A percentile compares a stretch with the other conserved stretches of the same genome.
These are phyloP conservation scores for Zoysia pacifica DNA, from an alignment of 176 grass and related monocot species.

Conservation along the genomic window DNA sequence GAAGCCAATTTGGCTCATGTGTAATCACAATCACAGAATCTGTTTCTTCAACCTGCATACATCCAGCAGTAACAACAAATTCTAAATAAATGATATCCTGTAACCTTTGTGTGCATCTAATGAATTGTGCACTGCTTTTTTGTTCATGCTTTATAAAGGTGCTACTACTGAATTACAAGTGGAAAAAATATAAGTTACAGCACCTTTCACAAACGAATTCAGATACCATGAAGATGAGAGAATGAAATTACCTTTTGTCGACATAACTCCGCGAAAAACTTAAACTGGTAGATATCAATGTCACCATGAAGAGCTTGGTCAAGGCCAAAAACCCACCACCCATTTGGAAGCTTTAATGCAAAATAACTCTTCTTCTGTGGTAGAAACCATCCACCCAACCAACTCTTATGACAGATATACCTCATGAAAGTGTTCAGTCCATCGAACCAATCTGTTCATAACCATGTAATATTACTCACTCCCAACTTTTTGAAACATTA, in stretches of 20 bases:
- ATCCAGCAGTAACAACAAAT: slow-evolving; percentile 28
- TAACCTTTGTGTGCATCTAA: slow-evolving; percentile 1
- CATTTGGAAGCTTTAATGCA: slow-evolving; percentile 90
- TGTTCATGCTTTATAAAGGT: slow-evolving; percentile 10
- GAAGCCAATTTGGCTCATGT: slow-evolving; percentile 97
- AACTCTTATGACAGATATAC: slow-evolving; percentile 93
- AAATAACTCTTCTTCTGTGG: slow-evolving; percentile 99
- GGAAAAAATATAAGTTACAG: slow-evolving; percentile 8
- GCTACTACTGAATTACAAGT: slow-evolving; percentile 18
- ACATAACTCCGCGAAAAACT: slow-evolving; percentile 94
- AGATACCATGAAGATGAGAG: slow-evolving; percentile 15
- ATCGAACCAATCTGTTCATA: slow-evolving; percentile 96
- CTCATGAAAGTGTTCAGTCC: slow-evolving; percentile 97
- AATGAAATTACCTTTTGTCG: slow-evolving; percentile 63
- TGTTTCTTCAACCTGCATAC: slow-evolving; percentile 69
- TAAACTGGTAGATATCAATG: slow-evolving; percentile 98
- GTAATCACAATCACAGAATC: slow-evolving; percentile 93
- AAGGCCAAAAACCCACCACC: slow-evolving; percentile 99
- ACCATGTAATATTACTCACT: slow-evolving; percentile 2
- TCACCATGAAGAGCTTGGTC: slow-evolving; percentile 97
- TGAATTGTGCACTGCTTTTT: slow-evolving; percentile 17
- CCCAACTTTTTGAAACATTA: neutral
- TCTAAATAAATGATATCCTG: neutral
- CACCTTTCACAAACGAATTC: neutral
- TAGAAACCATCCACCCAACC: slow-evolving; percentile 97